phyloP scores from a whole-genome alignment of 2,329 filamentous ascomycete genomes.

The Colletotrichum gloeosporioides region DNA sequence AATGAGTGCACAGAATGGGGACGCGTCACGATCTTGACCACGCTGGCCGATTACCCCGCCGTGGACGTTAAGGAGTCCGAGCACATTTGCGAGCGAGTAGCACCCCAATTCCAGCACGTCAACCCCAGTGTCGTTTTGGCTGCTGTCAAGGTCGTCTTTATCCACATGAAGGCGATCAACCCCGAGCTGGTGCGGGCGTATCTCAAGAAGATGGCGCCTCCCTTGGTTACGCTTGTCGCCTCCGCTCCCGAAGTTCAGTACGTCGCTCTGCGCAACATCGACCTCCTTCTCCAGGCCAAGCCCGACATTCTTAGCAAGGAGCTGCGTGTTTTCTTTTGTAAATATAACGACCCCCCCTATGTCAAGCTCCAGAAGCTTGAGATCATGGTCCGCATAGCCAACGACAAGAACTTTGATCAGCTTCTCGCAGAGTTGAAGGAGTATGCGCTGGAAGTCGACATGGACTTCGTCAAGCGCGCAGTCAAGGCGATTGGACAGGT shows the following conservation, averaged over 20 bases:
- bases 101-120: slow-evolving; percentile 97
- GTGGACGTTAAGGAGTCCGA: slow-evolving; percentile 94
- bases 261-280: slow-evolving; percentile 94
- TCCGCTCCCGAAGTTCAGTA: slow-evolving; percentile 98
- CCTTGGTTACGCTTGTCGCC: slow-evolving; percentile 90
- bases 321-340: slow-evolving; percentile 98
- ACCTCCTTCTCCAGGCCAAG: slow-evolving; percentile 92
- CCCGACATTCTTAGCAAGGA: slow-evolving; percentile 97
- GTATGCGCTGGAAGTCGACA: slow-evolving; percentile 97
- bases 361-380: slow-evolving; percentile 97
- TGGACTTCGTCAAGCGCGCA: slow-evolving; percentile 95
- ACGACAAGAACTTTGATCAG: slow-evolving; percentile 95
- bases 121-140: slow-evolving; percentile 96
- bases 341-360: slow-evolving; percentile 98
- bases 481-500: slow-evolving; percentile 97
- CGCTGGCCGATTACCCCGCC: slow-evolving; percentile 86
- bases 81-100: slow-evolving; percentile 95
- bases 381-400: slow-evolving; percentile 99
- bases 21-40: slow-evolving; percentile 89
- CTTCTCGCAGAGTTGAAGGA: slow-evolving; percentile 93
- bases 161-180: slow-evolving; percentile 89
- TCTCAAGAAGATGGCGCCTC: slow-evolving; percentile 98
- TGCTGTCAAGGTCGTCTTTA: slow-evolving; percentile 97
- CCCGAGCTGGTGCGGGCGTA: slow-evolving; percentile 83
- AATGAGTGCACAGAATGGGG: slow-evolving; percentile 99